A percentile compares a stretch with the other conserved stretches of the same genome.
Evolutionary conservation across 352 stramenopile species (phyloP).

Genomic region (Phytophthora uliginosa): DNA sequence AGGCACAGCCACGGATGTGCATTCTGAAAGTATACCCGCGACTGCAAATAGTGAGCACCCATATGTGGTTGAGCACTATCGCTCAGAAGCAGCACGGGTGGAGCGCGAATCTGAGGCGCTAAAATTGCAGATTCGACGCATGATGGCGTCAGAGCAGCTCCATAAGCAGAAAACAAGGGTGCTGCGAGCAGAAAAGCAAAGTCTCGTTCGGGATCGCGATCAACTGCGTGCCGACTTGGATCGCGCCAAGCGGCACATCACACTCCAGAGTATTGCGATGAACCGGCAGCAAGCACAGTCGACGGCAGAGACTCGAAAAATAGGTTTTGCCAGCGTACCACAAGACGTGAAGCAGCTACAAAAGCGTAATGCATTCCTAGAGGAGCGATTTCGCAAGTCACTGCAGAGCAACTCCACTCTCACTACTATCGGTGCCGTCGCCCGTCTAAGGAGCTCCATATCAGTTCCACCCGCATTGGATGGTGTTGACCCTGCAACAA

Average conservation of each 20-base stretch:
- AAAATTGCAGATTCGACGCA: slow-evolving; percentile 80
- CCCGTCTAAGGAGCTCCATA: slow-evolving; percentile 26
- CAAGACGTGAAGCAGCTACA: slow-evolving; percentile 65
- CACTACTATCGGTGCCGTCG: slow-evolving; percentile 27
- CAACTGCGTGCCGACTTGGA: slow-evolving; percentile 60
- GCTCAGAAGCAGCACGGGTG: slow-evolving; percentile 56
- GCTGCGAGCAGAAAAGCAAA: slow-evolving; percentile 54
- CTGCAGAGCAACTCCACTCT: slow-evolving; percentile 27
- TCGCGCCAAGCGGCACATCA: slow-evolving; percentile 33
- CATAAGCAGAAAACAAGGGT: slow-evolving; percentile 79
- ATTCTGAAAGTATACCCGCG: slow-evolving; percentile 11
- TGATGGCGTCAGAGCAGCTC: slow-evolving; percentile 82
- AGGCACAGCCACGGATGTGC: not conserved
- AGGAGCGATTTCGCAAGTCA: slow-evolving; percentile 64
- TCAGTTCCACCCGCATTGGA: slow-evolving; percentile 16
- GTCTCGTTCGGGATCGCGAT: slow-evolving; percentile 60
- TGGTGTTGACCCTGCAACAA: not conserved
- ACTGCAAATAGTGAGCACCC: slow-evolving; percentile 62
- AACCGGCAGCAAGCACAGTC: slow-evolving; percentile 19
- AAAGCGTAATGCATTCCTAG: slow-evolving; percentile 68
- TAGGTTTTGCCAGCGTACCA: slow-evolving; percentile 14
- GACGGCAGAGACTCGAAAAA: slow-evolving; percentile 14
- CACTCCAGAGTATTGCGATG: slow-evolving; percentile 30
- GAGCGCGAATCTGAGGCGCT: slow-evolving; percentile 68
- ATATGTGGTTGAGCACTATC: slow-evolving; percentile 76